A percentile compares a stretch with the other conserved stretches of the same genome.
phyloP scores from a whole-genome alignment of 169 alveolate species.

The Plasmodium inui region DNA sequence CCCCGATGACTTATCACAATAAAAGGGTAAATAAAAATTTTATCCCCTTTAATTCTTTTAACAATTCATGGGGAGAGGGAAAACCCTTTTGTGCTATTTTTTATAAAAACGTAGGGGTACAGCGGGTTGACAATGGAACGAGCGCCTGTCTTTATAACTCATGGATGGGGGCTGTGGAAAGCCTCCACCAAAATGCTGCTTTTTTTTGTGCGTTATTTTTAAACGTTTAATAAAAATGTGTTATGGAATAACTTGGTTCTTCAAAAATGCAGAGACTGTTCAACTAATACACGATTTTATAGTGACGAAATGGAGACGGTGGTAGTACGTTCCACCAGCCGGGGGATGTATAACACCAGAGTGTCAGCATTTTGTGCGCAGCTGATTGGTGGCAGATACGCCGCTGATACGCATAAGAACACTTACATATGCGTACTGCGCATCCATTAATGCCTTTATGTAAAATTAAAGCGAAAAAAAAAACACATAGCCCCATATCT shows the following conservation, averaged over 20 bases:
- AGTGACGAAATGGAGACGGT: background rate
- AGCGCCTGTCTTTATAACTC: background rate
- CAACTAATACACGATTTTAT: background rate
- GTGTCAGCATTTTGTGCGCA: background rate
- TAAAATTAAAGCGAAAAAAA: background rate
- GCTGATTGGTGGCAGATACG: background rate
- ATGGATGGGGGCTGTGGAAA: background rate
- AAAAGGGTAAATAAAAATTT: background rate
- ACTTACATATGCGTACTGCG: background rate
- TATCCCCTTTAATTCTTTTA: background rate
- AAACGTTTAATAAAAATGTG: background rate
- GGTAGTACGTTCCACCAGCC: background rate
- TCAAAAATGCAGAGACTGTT: background rate
- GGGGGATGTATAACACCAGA: background rate
- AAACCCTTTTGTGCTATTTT: background rate
- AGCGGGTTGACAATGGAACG: background rate
- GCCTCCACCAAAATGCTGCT: background rate
- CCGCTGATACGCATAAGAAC: background rate
- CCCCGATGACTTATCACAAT: background rate
- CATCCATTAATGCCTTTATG: background rate
- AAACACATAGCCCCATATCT: background rate
- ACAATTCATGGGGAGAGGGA: background rate
- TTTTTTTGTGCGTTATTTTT: background rate
- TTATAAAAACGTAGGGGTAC: background rate
- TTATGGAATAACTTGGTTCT: background rate